Evolutionary conservation across 768 basidiomycete genomes (phyloP), one percentile per base, ranked within the genome.

Genomic region (Trametes maxima): DNA sequence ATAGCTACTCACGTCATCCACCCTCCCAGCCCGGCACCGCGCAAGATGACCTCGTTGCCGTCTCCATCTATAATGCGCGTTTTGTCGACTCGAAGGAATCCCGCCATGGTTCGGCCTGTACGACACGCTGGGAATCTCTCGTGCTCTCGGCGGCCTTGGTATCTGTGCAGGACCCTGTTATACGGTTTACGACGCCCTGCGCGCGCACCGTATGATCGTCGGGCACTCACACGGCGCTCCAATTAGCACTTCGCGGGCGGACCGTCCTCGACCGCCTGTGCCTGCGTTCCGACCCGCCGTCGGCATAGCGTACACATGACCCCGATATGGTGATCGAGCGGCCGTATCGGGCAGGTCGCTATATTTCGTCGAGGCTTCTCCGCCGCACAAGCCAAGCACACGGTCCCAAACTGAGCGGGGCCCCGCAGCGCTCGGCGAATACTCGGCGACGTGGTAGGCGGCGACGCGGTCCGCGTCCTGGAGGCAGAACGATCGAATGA

Each of bases 11-110:
- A 91, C 90, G 87, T 91, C 87, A 93, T 89, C 90, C 90, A 91
- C 70, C 90, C 90, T 65, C 89, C 90, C n/a, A 92, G 75, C 14
- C 89, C 88, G 53, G 90, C 90, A 24, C 91, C 90, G 54, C 86
- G 78, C 54, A 90, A 78, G 60, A 88, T 77, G 63, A 89, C 77
- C 65, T 85, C 80, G 22, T 84, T 77, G 37, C 80, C 84, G 28
- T 81, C 71, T 52, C 78, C 79, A 67, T 88, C 81, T 63, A 88
- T 81, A 66, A 91, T 77, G 62, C 82, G 84, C 10, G 82, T 85
- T 37, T 85, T 85, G 63, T 78, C 76, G 19, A 88, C 81, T 65
- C 76, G 83, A 49, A 88, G 73, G 59, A 80, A 79, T 60, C 82
- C 80, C 76, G 82, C 80, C 68, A 61, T 74, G 17, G 6, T 13